Conservation (phyloP, 495 filamentous ascomycete species). For the Lasiosphaeria hispida region DNA sequence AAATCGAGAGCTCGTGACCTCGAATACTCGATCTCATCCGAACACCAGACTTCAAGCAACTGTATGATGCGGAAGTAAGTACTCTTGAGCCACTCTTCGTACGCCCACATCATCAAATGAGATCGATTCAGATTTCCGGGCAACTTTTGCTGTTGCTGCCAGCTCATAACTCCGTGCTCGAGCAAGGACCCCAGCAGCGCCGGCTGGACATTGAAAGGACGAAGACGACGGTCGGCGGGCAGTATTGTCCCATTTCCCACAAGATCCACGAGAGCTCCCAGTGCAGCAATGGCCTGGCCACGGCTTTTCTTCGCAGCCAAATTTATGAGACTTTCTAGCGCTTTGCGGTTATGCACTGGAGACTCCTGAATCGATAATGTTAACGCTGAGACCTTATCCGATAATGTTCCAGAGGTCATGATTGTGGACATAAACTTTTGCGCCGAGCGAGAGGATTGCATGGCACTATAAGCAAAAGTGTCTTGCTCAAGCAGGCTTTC, state of each 20-base stretch:
- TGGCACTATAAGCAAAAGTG: constrained; percentile 56
- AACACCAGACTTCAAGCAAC: constrained; percentile 84
- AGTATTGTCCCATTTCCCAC: constrained; percentile 83
- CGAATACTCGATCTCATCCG: constrained; percentile 90
- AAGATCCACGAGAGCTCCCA: constrained; percentile 90
- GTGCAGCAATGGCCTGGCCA: constrained; percentile 87
- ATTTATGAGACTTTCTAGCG: constrained; percentile 74
- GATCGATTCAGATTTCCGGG: constrained; percentile 66
- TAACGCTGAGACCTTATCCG: constrained; percentile 92
- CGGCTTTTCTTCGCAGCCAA: constrained; percentile 87
- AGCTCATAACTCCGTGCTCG: constrained; percentile 49
- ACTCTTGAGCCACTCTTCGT: constrained; percentile 90
- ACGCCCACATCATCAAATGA: constrained; percentile 86
- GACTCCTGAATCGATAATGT: constrained; percentile 94
- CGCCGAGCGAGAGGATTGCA: constrained; percentile 63
- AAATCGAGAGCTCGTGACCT: constrained; percentile 81
- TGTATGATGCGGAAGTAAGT: constrained; percentile 89
- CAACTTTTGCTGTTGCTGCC: constrained; percentile 64
- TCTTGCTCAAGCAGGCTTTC: constrained; percentile 73
- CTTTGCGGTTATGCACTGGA: constrained; percentile 84
- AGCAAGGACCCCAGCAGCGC: constrained; percentile 67
- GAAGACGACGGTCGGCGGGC: constrained; percentile 76
- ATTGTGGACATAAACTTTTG: constrained; percentile 94
- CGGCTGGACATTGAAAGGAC: constrained; percentile 75
- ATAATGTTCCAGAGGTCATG: constrained; percentile 92